These are phyloP conservation scores for Pseudocercospora ulei DNA, from an alignment of 2,329 filamentous ascomycete species.

Conservation along the genomic window DNA sequence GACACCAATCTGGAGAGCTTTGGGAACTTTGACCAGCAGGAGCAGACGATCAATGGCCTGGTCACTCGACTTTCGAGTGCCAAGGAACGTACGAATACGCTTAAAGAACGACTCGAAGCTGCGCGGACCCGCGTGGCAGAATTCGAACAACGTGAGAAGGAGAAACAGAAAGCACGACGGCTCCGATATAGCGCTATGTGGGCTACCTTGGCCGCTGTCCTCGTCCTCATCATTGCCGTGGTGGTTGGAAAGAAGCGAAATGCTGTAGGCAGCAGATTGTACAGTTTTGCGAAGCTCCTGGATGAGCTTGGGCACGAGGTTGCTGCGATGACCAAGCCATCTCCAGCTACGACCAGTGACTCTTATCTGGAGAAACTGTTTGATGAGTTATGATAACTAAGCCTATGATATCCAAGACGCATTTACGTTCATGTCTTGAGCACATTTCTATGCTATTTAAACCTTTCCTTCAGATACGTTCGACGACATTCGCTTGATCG, in stretches of 20 bases:
- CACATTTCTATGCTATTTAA: too few relatives aligned
- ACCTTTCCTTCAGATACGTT: too few relatives aligned
- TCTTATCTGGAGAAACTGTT: constrained; percentile 29
- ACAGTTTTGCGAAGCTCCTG: constrained; percentile 17
- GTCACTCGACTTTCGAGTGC: constrained; percentile 53
- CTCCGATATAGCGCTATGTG: constrained; percentile 29
- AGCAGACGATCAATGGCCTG: constrained; percentile 52
- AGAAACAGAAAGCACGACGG: constrained; percentile 55
- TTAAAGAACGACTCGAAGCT: constrained; percentile 55
- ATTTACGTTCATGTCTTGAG: not conserved
- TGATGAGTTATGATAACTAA: constrained; percentile 26
- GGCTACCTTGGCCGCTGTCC: constrained; percentile 20
- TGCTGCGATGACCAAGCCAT: constrained; percentile 18
- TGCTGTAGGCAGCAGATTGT: constrained; percentile 21
- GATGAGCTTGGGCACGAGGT: constrained; percentile 22
- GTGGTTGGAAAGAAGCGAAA: constrained; percentile 26
- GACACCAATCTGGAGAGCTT: constrained; percentile 52
- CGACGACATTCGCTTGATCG: too few relatives aligned
- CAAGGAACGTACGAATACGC: constrained; percentile 49
- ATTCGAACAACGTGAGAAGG: constrained; percentile 57
- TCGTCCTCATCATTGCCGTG: constrained; percentile 24
- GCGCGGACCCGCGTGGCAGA: constrained; percentile 56
- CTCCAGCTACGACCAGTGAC: constrained; percentile 24
- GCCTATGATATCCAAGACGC: not conserved
- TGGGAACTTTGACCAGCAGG: constrained; percentile 55